These are phyloP conservation scores for Russula virescens DNA, from an alignment of 768 basidiomycete species.

Conservation along the genomic window DNA sequence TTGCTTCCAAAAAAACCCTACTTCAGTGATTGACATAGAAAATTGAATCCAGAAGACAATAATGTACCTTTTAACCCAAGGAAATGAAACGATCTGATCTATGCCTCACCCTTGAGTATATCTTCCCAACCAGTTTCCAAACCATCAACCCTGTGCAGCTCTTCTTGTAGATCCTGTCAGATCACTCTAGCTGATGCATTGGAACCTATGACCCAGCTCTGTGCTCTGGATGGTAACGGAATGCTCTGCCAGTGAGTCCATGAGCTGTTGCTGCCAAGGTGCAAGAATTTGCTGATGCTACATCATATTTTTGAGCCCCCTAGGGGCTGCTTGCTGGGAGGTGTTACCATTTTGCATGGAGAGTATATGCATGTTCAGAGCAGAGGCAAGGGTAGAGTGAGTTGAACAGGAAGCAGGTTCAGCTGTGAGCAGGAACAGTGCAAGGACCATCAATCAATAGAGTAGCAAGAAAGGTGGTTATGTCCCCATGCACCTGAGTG, in stretches of 20 bases:
- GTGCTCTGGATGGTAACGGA: neutral
- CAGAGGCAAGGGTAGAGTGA: neutral
- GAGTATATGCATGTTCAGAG: neutral
- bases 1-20: too few relatives aligned
- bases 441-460: neutral
- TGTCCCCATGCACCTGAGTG: neutral
- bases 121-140: too few relatives aligned
- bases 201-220: neutral
- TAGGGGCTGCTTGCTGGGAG: neutral
- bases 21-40: too few relatives aligned
- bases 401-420: neutral
- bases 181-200: neutral
- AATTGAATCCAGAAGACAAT: too few relatives aligned
- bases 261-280: conserved; percentile 2
- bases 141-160: too few relatives aligned
- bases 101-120: too few relatives aligned
- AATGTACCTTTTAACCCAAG: neutral
- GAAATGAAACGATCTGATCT: too few relatives aligned
- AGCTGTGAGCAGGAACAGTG: too few relatives aligned
- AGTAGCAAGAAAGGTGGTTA: too few relatives aligned
- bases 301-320: conserved; percentile 15
- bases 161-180: too few relatives aligned
- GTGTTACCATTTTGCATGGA: too few relatives aligned
- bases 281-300: conserved; percentile 13
- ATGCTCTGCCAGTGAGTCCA: conserved; percentile 6